These are phyloP conservation scores for Pterocarpus santalinus DNA, from an alignment of 306 rosid genomes.

Conservation along the genomic window DNA sequence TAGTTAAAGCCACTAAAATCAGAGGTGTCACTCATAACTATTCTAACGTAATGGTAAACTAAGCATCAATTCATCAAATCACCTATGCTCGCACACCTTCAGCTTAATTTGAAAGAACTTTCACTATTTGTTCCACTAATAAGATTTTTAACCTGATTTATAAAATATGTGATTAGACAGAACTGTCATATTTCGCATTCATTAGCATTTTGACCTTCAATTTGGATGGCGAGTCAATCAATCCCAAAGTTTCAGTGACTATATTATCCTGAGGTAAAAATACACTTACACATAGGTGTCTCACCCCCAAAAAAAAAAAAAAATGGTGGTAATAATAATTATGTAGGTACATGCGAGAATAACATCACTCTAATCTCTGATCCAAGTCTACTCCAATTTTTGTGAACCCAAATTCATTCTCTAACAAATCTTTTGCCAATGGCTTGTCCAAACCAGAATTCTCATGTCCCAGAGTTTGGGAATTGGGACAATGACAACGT, in stretches of 20 bases:
- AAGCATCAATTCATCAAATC: background rate
- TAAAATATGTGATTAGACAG: background rate
- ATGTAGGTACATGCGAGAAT: too few species aligned
- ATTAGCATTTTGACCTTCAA: background rate
- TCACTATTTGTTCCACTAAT: background rate
- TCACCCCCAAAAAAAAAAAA: too few species aligned
- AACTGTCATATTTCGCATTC: background rate
- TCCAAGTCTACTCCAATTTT: background rate
- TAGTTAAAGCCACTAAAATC: background rate
- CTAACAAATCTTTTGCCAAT: background rate
- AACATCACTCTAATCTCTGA: background rate
- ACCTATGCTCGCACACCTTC: background rate
- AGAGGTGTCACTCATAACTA: background rate
- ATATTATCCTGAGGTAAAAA: too few species aligned
- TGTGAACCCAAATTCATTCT: background rate
- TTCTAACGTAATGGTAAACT: background rate
- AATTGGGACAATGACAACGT: constrained; percentile 46
- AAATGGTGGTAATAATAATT: too few species aligned
- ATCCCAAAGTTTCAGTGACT: background rate
- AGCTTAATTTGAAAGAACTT: background rate
- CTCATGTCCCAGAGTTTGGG: constrained; percentile 49
- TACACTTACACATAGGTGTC: too few species aligned
- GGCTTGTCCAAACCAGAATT: constrained; percentile 2
- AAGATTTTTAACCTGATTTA: background rate
- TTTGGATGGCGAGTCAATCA: background rate